Evolutionary conservation across 2,329 filamentous ascomycete species (phyloP), one percentile per base, ranked within the genome.

Genomic region (Colletotrichum sp.): DNA sequence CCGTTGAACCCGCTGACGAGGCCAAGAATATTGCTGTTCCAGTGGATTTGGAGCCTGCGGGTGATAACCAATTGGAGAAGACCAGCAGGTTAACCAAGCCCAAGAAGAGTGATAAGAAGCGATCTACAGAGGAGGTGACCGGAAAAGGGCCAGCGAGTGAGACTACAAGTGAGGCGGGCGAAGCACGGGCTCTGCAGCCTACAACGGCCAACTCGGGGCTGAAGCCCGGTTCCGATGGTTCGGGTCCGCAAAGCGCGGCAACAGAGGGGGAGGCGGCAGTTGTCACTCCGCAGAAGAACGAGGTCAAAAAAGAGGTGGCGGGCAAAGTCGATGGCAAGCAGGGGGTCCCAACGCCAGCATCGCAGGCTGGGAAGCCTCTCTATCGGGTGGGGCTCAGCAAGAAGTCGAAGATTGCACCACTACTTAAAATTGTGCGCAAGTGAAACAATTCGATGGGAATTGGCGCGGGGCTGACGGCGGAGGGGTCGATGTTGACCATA

Each of bases 341-440:
- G 18, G 52, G 74, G 30, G 26, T 64, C 69, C 18, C 36, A 62
- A 57, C 74, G 39, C 36, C 67, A 62, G 68, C 77, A 57, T 72
- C 75, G 16, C 79, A 79, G 69, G 78, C 72, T 8, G 78, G 79
- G 16, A 89, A 87, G 76, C 87, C 88, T 18, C 77, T 86, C 18
- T 89, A 88, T 77, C 85, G 89, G 18, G 88, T 91, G 70, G 89
- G 89, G 5, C 81, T 90, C 78, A 90, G 89, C 82, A 90, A 86
- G 80, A 85, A 82, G 79, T 86, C 86, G 21, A 84, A 87, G 73
- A 90, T 91, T 76, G 88, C 89, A 44, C 88, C 89, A 32, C 80
- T 91, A 69, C 82, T 91, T 30, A 90, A 90, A 81, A 85, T 85
- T 26, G 78, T 90, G 69, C 86, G 85, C 71, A 90, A 89, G 79